Conservation (phyloP, 805 yeast genomes). For the Kazachstania taianensis region DNA sequence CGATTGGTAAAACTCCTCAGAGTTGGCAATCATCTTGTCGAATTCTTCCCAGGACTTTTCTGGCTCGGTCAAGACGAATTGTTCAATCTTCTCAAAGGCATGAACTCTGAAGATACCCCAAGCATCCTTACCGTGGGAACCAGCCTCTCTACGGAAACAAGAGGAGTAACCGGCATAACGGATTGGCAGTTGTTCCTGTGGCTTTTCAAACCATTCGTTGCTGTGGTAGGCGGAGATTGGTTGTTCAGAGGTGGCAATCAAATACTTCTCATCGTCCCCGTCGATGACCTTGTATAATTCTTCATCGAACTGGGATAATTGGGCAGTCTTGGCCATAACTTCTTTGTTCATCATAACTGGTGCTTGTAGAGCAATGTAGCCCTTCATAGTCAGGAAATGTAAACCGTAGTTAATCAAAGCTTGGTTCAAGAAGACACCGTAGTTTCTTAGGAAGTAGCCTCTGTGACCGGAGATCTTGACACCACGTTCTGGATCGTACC, state of each 20-base stretch:
- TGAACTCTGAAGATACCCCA: conserved; percentile 99
- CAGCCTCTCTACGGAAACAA: conserved; percentile 99
- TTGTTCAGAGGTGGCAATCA: conserved; percentile 98
- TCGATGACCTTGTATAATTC: conserved; percentile 94
- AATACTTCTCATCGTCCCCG: conserved; percentile 94
- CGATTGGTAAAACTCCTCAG: conserved; percentile 89
- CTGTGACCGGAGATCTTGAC: conserved; percentile 96
- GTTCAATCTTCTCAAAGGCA: conserved; percentile 97
- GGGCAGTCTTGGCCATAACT: conserved; percentile 98
- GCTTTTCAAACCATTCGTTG: conserved; percentile 96
- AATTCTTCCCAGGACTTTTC: conserved; percentile 97
- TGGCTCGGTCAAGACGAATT: conserved; percentile 91
- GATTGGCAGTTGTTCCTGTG: conserved; percentile 90
- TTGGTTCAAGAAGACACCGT: conserved; percentile 95
- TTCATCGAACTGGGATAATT: conserved; percentile 94
- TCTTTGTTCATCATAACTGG: conserved; percentile 99
- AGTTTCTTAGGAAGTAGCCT: conserved; percentile 90
- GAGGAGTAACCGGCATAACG: conserved; percentile 97
- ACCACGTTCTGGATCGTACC: conserved; percentile 98
- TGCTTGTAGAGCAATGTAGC: conserved; percentile 87
- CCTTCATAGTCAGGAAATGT: conserved; percentile 65
- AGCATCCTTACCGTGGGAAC: conserved; percentile 98
- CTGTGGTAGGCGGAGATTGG: conserved; percentile 97
- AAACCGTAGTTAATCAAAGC: conserved; percentile 96
- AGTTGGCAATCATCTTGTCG: conserved; percentile 82